Evolutionary conservation across 2,329 filamentous ascomycete genomes (phyloP).

Genomic region (Trichoderma aggressivum): DNA sequence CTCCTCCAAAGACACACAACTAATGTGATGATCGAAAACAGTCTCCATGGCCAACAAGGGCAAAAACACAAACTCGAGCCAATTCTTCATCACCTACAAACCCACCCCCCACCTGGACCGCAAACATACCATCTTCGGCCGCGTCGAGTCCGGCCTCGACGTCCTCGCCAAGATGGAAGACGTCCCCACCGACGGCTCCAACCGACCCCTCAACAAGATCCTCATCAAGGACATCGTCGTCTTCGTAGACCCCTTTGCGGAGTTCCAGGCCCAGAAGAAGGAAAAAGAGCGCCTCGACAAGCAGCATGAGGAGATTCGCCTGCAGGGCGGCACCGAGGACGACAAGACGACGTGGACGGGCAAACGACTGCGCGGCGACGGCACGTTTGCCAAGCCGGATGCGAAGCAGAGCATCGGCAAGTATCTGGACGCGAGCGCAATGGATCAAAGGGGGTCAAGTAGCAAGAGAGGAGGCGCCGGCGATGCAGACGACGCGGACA

Average conservation of each 20-base stretch:
- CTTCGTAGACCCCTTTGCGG: conserved; percentile 91
- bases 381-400: conserved; percentile 48
- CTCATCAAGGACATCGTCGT: conserved; percentile 78
- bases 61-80: conserved; percentile 93
- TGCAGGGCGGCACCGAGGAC: conserved; percentile 73
- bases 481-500: conserved; percentile 59
- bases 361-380: conserved; percentile 74
- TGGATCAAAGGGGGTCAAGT: conserved; percentile 38
- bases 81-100: conserved; percentile 93
- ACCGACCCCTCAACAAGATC: conserved; percentile 74
- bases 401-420: conserved; percentile 62
- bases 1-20: background rate
- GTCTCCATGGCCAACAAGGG: conserved; percentile 96
- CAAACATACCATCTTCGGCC: conserved; percentile 96
- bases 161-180: conserved; percentile 74
- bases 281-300: conserved; percentile 58
- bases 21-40: conserved; percentile 16
- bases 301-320: conserved; percentile 58
- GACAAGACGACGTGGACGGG: conserved; percentile 95
- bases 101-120: conserved; percentile 80
- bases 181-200: conserved; percentile 68
- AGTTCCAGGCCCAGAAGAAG: conserved; percentile 75
- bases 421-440: conserved; percentile 67
- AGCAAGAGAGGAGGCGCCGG: conserved; percentile 46
- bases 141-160: conserved; percentile 72